A percentile compares a stretch with the other conserved stretches of the same genome.
Evolutionary conservation across 2,329 filamentous ascomycete species (phyloP).

Genomic region (Phialemoniopsis sp.): DNA sequence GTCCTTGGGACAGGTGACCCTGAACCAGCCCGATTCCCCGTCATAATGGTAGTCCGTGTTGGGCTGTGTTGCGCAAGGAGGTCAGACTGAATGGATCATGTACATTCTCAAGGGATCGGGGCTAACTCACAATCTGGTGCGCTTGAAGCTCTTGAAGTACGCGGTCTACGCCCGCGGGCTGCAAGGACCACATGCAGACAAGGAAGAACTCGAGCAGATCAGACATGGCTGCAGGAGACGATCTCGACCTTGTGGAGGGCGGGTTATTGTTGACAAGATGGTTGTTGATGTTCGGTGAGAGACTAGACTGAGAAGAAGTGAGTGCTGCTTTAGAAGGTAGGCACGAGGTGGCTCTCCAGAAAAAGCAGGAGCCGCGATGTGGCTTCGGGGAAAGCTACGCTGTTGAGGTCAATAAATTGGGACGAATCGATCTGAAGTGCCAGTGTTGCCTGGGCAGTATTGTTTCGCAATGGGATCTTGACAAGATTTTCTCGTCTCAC

Average conservation of each 20-base stretch:
- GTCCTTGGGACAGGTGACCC: constrained; percentile 10
- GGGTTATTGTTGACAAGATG: not conserved
- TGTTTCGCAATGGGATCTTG: no score
- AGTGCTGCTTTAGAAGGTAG: no score
- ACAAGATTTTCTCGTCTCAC: no score
- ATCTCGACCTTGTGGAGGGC: not conserved
- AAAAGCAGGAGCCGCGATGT: no score
- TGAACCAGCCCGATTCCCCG: constrained; percentile 14
- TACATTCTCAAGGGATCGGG: not conserved
- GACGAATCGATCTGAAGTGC: no score
- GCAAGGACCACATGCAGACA: constrained; percentile 18
- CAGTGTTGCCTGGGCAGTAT: no score
- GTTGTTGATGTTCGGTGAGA: no score
- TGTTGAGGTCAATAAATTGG: no score
- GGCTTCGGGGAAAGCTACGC: no score
- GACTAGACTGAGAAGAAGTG: no score
- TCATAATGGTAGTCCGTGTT: constrained; percentile 16
- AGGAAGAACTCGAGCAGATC: constrained; percentile 16
- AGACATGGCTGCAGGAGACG: constrained; percentile 2
- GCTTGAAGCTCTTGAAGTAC: constrained; percentile 12
- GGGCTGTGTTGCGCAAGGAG: constrained; percentile 6
- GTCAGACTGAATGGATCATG: not conserved
- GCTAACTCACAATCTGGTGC: constrained; percentile 7
- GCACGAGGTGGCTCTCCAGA: no score
- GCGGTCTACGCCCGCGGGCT: constrained; percentile 10